Percentiles rank a stretch among this genome's conserved stretches.
Conservation (phyloP, 1,139 yeast species). For the Candida freyschussii region DNA sequence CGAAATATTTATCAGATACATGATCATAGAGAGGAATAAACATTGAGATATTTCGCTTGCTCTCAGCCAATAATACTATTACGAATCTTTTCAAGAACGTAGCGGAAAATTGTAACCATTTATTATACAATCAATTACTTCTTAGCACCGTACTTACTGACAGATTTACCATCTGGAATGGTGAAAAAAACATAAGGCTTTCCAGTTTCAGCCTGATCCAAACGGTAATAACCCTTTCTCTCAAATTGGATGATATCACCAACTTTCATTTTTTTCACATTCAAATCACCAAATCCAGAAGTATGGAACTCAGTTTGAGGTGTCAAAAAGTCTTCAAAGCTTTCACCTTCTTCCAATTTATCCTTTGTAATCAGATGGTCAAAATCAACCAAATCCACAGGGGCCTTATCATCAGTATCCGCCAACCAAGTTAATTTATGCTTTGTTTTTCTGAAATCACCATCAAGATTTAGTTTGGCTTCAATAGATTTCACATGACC, state of each 20-base stretch:
- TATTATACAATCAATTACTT: too few relatives aligned
- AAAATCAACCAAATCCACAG: conserved; percentile 82
- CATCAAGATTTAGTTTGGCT: conserved; percentile 85
- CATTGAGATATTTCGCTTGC: conserved; percentile 1
- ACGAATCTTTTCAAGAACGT: too few relatives aligned
- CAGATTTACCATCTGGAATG: conserved; percentile 94
- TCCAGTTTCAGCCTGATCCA: conserved; percentile 61
- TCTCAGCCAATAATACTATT: too few relatives aligned
- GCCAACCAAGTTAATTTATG: conserved; percentile 97
- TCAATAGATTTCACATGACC: conserved; percentile 57
- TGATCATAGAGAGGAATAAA: conserved; percentile 33
- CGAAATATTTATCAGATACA: conserved; percentile 55
- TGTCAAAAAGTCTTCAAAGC: conserved; percentile 89
- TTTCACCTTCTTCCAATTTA: conserved; percentile 91
- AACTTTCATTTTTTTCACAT: conserved; percentile 67
- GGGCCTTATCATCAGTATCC: conserved; percentile 62
- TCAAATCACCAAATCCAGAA: conserved; percentile 74
- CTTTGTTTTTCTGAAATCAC: conserved; percentile 95
- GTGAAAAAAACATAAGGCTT: conserved; percentile 79
- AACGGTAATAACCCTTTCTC: conserved; percentile 93
- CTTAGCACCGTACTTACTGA: conserved; percentile 77
- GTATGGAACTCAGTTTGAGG: conserved; percentile 83
- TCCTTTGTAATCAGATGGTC: conserved; percentile 96
- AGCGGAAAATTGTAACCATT: too few relatives aligned
- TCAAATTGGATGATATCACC: conserved; percentile 93